These are phyloP conservation scores for Dactylella cylindrospora DNA, from an alignment of 2,329 filamentous ascomycete species.

Conservation along the genomic window DNA sequence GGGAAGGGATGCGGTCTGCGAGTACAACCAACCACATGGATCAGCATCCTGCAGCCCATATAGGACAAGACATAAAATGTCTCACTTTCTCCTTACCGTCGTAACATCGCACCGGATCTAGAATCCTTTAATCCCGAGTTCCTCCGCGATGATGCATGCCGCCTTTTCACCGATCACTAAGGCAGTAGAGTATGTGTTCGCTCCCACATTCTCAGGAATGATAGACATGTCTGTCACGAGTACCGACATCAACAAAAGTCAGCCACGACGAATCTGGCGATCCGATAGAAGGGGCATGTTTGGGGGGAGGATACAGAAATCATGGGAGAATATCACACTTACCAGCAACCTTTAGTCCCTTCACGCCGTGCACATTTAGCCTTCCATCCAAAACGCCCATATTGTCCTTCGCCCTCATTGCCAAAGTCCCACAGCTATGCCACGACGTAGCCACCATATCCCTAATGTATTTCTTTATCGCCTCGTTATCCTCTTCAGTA, in stretches of 20 bases:
- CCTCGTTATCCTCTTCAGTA: conserved; percentile 56
- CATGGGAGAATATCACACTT: conserved; percentile 47
- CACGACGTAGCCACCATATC: conserved; percentile 53
- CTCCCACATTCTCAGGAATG: conserved; percentile 48
- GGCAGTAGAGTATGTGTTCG: conserved; percentile 56
- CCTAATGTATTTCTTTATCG: conserved; percentile 55
- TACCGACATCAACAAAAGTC: not conserved
- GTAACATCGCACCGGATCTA: too few species aligned
- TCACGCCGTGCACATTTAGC: conserved; percentile 55
- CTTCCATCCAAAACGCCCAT: conserved; percentile 55
- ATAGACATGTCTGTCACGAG: conserved; percentile 49
- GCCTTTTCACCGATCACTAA: conserved; percentile 56
- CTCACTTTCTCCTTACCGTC: too few species aligned
- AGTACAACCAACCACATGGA: too few species aligned
- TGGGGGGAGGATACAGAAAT: too few species aligned
- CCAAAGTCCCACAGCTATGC: conserved; percentile 56
- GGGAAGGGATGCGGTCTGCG: too few species aligned
- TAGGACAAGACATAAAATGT: too few species aligned
- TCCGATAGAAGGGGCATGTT: too few species aligned
- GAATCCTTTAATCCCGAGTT: conserved; percentile 46
- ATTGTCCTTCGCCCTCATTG: conserved; percentile 55
- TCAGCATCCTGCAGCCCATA: too few species aligned
- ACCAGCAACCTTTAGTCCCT: conserved; percentile 54
- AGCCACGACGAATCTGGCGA: not conserved
- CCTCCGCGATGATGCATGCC: conserved; percentile 50